These are phyloP conservation scores for Tylopilus plumbeoviolaceoides DNA, from an alignment of 768 basidiomycete species.

Conservation along the genomic window DNA sequence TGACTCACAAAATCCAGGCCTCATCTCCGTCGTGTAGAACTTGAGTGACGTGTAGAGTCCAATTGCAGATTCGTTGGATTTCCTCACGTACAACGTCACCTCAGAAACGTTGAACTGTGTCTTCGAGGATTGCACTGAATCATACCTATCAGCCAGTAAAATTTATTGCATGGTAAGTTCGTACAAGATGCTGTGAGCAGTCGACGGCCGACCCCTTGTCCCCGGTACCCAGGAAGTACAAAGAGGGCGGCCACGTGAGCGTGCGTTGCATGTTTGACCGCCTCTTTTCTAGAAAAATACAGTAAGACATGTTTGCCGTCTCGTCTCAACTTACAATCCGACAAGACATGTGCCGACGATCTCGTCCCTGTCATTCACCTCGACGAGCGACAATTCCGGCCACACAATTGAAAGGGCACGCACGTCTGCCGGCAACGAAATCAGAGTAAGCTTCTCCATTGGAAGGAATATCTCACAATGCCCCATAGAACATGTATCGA, in stretches of 20 bases:
- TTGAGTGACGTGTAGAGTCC: not conserved
- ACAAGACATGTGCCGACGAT: conserved; percentile 10
- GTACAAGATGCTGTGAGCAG: conserved; percentile 5
- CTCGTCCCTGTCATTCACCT: not conserved
- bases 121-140: not conserved
- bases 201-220: conserved; percentile 1
- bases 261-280: not conserved
- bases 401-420: not conserved
- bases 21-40: not conserved
- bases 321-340: conserved; percentile 2
- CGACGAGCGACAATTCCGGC: conserved; percentile 4
- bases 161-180: not conserved
- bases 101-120: not conserved
- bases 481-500: not conserved
- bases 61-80: not conserved
- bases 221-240: conserved; percentile 6
- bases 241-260: conserved; percentile 6
- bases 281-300: conserved; percentile 5
- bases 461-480: not conserved
- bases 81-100: not conserved
- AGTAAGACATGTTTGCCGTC: not conserved
- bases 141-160: not conserved
- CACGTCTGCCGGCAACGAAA: not conserved
- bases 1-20: not conserved
- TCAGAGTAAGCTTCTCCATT: not conserved